Evolutionary conservation across 805 yeast genomes (phyloP), one percentile per base, ranked within the genome.

Genomic region (Saccharomycopsis capsularis): DNA sequence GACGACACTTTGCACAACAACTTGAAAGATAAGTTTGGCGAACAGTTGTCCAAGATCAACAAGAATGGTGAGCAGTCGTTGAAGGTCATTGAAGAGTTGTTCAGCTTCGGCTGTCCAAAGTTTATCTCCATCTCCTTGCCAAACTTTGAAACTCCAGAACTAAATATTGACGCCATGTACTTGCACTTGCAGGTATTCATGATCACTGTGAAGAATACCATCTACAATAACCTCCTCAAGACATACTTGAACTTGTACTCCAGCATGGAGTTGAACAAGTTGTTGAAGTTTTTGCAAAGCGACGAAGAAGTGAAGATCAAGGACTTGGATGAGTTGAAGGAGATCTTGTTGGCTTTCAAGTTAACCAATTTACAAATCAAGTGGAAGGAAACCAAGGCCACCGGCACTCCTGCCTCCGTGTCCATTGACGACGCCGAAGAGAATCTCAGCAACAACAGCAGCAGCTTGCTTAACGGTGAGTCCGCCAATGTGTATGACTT

Each of bases 91-190:
- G 76, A 73, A 58, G 77, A 73, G 45, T 63, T 74, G 43, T 71
- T 73, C 57, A 59, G 60, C 53, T 72, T 66, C 55, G 75, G 75
- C 21, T 64, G 74, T 19, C 78, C 78, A 54, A 73, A 68, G 63
- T 73, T 73, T 60, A 71, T 74, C 52, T 61, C 70, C 25, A 68
- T 67, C 21, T 59, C 68, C n/a, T 57, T 65, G 16, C 66, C 69
- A 37, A 65, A 64, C 51, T 58, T 59, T 42, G 64, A 57, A 32
- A 59, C 60, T 38, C 57, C 63, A 19, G 58, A 60, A n/a, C 50
- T 56, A 39, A 60, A 58, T 42, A 54, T 55, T 30, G 76, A 73
- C 54, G 74, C 78, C 37, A 55, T 70, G 47, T 61, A 61, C 39
- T 67, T 67, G 57, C 78, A 73, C 54, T 59, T 69, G 55, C 65